Percentiles rank a stretch among this genome's conserved stretches.
Evolutionary conservation across 306 rosid species (phyloP).

Genomic region (Hippophae tibetana): DNA sequence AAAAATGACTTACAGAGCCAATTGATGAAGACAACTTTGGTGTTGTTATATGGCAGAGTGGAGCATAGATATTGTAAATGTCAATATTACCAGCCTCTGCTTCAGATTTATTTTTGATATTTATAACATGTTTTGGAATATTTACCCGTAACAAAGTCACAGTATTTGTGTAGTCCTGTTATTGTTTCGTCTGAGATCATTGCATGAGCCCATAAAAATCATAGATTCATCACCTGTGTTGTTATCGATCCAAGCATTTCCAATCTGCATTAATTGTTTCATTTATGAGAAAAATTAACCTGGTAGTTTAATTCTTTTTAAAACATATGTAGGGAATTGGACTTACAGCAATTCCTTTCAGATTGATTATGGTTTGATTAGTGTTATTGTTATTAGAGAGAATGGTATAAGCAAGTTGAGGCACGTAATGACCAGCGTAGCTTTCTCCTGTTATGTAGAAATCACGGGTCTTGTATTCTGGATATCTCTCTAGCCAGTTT

Average conservation of each 20-base stretch:
- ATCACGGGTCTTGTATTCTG: slow-evolving; percentile 43
- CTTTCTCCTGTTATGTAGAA: slow-evolving; percentile 55
- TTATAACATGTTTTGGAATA: slow-evolving; percentile 16
- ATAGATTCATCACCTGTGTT: slow-evolving; percentile 14
- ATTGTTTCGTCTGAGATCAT: slow-evolving; percentile 45
- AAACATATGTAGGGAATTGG: background rate
- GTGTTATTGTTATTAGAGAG: slow-evolving; percentile 24
- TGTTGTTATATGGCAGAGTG: slow-evolving; percentile 23
- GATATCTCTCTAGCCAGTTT: slow-evolving; percentile 57
- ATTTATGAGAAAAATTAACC: too few relatives aligned
- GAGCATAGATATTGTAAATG: slow-evolving; percentile 41
- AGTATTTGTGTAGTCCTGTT: slow-evolving; percentile 30
- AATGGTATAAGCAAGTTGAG: slow-evolving; percentile 48
- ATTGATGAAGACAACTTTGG: slow-evolving; percentile 15
- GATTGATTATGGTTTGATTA: slow-evolving; percentile 31
- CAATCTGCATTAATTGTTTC: slow-evolving; percentile 30
- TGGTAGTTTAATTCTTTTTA: too few relatives aligned
- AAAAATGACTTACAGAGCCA: slow-evolving; percentile 26
- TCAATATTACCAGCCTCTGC: slow-evolving; percentile 23
- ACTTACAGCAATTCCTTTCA: slow-evolving; percentile 60
- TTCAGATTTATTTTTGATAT: background rate
- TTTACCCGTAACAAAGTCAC: slow-evolving; percentile 23
- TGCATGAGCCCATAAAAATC: slow-evolving; percentile 47
- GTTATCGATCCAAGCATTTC: slow-evolving; percentile 60
- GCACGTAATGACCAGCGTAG: slow-evolving; percentile 62